Evolutionary conservation across 2,329 filamentous ascomycete species (phyloP).

Genomic region (Alternaria arbusti): DNA sequence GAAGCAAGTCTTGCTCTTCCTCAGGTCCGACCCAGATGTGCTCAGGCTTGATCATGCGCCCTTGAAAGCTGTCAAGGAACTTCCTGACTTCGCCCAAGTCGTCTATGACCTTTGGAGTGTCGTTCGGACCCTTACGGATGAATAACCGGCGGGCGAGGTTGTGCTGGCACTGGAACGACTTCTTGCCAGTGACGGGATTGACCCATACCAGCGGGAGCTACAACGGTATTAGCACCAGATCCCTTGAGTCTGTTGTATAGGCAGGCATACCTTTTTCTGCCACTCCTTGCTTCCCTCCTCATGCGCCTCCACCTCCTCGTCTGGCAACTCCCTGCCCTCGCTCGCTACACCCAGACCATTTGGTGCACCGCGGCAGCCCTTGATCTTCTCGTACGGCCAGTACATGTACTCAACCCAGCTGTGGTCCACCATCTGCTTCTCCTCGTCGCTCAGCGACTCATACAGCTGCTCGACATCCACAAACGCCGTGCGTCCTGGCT

Average conservation of each 20-base stretch:
- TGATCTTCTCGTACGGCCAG: neutral
- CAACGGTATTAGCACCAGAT: neutral
- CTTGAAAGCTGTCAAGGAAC: constrained; percentile 2
- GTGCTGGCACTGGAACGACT: constrained; percentile 1
- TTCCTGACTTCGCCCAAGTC: constrained; percentile 1
- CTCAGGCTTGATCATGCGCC: constrained; percentile 7
- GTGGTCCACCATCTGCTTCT: constrained; percentile 1
- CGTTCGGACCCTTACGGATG: neutral
- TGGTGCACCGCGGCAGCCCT: constrained; percentile 1
- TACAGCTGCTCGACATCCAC: constrained; percentile 1
- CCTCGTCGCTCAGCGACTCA: constrained; percentile 4
- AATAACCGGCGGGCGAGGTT: neutral
- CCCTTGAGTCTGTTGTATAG: neutral
- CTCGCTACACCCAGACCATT: constrained; percentile 2
- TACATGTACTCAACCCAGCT: constrained; percentile 7
- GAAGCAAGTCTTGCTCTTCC: constrained; percentile 1
- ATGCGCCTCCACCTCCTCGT: neutral
- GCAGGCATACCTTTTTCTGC: constrained; percentile 1
- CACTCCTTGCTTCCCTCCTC: neutral
- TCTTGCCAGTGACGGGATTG: neutral
- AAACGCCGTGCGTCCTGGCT: constrained; percentile 1
- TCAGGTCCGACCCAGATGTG: constrained; percentile 1
- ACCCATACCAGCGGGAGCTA: constrained; percentile 3
- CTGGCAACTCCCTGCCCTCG: neutral
- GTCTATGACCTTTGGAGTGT: neutral